A percentile compares a stretch with the other conserved stretches of the same genome.
Conservation (phyloP, 2,329 filamentous ascomycete species). For the Neofusicoccum umdonicola region DNA sequence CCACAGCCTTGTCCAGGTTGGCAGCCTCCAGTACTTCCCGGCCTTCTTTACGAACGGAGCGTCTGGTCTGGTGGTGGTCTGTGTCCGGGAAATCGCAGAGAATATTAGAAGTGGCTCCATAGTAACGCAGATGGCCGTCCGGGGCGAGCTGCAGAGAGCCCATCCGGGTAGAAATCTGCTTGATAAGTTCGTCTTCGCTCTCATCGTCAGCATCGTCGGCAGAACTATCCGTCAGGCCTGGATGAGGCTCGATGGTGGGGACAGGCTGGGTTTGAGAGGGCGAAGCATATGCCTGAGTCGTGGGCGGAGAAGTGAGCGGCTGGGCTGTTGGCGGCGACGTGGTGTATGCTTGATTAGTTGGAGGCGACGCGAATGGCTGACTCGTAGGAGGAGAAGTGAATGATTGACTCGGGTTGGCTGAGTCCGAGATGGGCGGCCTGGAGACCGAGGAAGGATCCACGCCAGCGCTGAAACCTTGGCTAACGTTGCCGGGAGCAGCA, state of each 20-base stretch:
- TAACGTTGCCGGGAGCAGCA: background rate
- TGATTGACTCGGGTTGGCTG: background rate
- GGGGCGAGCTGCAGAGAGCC: conserved; percentile 17
- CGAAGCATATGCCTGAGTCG: background rate
- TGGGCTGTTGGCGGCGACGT: background rate
- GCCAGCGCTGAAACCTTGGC: conserved; percentile 8
- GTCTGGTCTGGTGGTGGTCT: conserved; percentile 8
- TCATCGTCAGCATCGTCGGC: conserved; percentile 17
- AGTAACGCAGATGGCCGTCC: conserved; percentile 17
- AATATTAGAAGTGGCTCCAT: conserved; percentile 16
- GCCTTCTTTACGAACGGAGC: conserved; percentile 10
- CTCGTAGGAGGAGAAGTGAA: conserved; percentile 2
- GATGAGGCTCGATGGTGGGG: conserved; percentile 7
- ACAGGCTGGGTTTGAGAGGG: conserved; percentile 8
- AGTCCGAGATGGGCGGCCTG: conserved; percentile 2
- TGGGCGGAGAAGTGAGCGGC: background rate
- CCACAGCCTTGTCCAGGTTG: conserved; percentile 41
- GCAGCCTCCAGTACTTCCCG: conserved; percentile 37
- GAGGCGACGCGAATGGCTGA: background rate
- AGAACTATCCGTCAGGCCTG: conserved; percentile 6
- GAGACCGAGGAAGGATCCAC: conserved; percentile 4
- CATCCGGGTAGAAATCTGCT: conserved; percentile 17
- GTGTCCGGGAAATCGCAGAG: conserved; percentile 18
- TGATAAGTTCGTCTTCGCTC: conserved; percentile 17
- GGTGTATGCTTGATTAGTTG: conserved; percentile 1